phyloP scores from a whole-genome alignment of 2,329 filamentous ascomycete genomes.

The Beauveria bassiana region DNA sequence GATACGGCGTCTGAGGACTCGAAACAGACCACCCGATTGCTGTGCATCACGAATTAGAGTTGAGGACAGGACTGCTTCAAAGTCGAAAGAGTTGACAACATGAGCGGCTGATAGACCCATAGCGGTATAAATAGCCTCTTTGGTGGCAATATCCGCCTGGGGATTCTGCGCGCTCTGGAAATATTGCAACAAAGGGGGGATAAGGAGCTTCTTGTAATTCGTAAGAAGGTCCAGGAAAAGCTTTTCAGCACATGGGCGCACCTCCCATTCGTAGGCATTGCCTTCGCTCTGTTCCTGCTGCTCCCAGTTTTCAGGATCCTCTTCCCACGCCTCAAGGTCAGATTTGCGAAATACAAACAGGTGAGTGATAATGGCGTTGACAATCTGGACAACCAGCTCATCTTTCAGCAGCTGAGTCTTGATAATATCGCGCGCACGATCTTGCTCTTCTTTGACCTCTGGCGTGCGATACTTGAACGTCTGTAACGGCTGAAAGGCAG shows the following conservation, averaged over 20 bases:
- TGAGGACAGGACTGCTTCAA: constrained; percentile 68
- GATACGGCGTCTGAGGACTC: constrained; percentile 78
- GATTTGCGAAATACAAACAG: constrained; percentile 81
- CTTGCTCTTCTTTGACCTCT: constrained; percentile 69
- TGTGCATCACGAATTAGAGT: constrained; percentile 76
- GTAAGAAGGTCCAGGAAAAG: constrained; percentile 86
- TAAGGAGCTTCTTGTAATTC: constrained; percentile 76
- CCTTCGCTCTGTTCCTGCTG: constrained; percentile 77
- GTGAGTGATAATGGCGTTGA: constrained; percentile 75
- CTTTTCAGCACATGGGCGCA: constrained; percentile 87
- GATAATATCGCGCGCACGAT: constrained; percentile 59
- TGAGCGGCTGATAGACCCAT: constrained; percentile 79
- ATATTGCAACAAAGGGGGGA: constrained; percentile 71
- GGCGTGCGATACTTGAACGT: constrained; percentile 77
- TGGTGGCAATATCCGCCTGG: constrained; percentile 63
- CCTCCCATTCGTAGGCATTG: constrained; percentile 85
- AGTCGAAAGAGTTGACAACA: constrained; percentile 68
- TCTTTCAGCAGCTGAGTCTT: constrained; percentile 68
- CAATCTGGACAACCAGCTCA: constrained; percentile 70
- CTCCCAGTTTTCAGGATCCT: constrained; percentile 94
- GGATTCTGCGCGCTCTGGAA: constrained; percentile 70
- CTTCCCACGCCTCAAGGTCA: constrained; percentile 87
- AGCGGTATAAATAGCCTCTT: constrained; percentile 91
- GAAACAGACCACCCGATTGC: constrained; percentile 52
- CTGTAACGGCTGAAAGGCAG: constrained; percentile 72